A percentile compares a stretch with the other conserved stretches of the same genome.
These are phyloP conservation scores for Pyrenopolyporus hunteri DNA, from an alignment of 495 filamentous ascomycete species.

Conservation along the genomic window DNA sequence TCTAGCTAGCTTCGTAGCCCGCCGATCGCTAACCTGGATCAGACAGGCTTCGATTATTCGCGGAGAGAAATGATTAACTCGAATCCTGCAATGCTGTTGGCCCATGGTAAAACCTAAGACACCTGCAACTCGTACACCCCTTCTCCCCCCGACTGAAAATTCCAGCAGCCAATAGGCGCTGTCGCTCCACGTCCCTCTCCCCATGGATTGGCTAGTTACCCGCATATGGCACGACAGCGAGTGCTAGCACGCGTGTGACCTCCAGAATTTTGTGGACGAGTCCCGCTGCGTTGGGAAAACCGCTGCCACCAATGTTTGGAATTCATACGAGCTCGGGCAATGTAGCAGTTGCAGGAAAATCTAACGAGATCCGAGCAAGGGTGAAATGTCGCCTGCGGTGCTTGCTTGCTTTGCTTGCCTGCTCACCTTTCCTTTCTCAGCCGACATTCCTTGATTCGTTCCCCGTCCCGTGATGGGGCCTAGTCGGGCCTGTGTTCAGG, in stretches of 20 bases:
- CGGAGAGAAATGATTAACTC: constrained; percentile 24
- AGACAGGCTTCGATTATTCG: constrained; percentile 23
- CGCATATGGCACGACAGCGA: constrained; percentile 32
- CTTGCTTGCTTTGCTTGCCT: constrained; percentile 3
- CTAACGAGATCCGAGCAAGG: constrained; percentile 17
- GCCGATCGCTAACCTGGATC: constrained; percentile 24
- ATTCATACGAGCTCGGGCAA: constrained; percentile 25
- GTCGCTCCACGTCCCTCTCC: constrained; percentile 4
- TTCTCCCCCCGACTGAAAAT: constrained; percentile 19
- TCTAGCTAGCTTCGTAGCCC: constrained; percentile 8
- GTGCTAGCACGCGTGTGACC: constrained; percentile 34
- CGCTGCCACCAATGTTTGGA: constrained; percentile 9
- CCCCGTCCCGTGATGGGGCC: constrained; percentile 31
- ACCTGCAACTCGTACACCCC: constrained; percentile 21
- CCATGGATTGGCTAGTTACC: constrained; percentile 28
- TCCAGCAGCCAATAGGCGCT: constrained; percentile 26
- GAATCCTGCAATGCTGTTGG: constrained; percentile 30
- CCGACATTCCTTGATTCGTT: constrained; percentile 30
- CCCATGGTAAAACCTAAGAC: constrained; percentile 22
- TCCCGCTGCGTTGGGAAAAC: constrained; percentile 29
- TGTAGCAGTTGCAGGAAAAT: constrained; percentile 5
- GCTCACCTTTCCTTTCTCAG: background rate
- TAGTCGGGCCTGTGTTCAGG: background rate
- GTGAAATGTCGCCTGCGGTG: background rate
- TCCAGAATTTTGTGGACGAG: constrained; percentile 29